These are phyloP conservation scores for Cyclanthera cordifolia DNA, from an alignment of 306 rosid genomes.

Conservation along the genomic window DNA sequence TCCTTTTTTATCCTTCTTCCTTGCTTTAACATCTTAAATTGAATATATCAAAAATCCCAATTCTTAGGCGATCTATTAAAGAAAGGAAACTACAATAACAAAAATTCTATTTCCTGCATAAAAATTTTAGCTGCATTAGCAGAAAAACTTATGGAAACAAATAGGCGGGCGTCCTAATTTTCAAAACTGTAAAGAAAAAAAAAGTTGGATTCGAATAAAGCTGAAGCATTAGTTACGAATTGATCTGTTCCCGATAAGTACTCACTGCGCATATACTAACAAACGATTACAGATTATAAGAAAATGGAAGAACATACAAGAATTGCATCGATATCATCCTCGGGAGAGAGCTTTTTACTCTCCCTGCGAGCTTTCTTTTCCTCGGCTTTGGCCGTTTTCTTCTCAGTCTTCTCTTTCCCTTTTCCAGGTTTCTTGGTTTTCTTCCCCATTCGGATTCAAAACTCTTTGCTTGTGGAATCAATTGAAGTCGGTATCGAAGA, in stretches of 20 bases:
- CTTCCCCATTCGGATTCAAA: constrained; percentile 80
- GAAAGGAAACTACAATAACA: neutral
- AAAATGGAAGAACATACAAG: constrained; percentile 30
- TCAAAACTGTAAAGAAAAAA: neutral
- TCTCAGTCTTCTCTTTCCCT: constrained; percentile 93
- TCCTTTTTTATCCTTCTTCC: neutral
- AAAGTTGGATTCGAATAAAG: neutral
- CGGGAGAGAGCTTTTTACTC: constrained; percentile 84
- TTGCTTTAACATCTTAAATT: neutral
- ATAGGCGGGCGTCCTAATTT: neutral
- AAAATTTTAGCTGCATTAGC: neutral
- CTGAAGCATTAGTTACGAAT: neutral
- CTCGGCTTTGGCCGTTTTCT: constrained; percentile 70
- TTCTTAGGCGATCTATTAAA: neutral
- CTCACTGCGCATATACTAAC: neutral
- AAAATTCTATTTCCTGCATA: neutral
- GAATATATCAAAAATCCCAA: neutral
- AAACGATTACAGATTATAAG: neutral
- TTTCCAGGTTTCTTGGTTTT: constrained; percentile 84
- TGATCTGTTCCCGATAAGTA: neutral
- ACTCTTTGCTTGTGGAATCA: neutral
- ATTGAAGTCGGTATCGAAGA: neutral
- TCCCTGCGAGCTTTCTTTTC: constrained; percentile 83
- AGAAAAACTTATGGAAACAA: neutral
- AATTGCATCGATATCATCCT: constrained; percentile 92